Base-by-base conservation (phyloP, 495 filamentous ascomycete genomes). In the Trichodelitschia bisporula region DNA sequence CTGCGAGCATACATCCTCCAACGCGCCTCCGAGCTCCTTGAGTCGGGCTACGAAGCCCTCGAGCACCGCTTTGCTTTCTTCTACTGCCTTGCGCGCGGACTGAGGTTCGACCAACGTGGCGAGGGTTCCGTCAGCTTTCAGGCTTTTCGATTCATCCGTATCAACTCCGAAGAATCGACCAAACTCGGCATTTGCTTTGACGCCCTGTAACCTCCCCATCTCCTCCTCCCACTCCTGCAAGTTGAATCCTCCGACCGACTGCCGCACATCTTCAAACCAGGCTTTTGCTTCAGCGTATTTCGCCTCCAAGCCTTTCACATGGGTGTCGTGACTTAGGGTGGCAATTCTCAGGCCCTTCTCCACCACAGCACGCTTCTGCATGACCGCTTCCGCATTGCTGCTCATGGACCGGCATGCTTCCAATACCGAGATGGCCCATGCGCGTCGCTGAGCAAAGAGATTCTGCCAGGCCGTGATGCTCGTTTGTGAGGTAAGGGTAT, bases 381-480 rank as follows among this genome's bases (percentile, higher is more conserved):
- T 62, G 31, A 62, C 50, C 26, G 61, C 50, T 15, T 55, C 53
- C 17, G 66, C 56, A 8, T 37, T 45, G 29, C 57, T 51, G 19
- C 71, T 64, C 48, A 73, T 66, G 3, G 50, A 47, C 14, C 50
- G 48, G 39, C 72, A 78, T 23, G 67, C 63, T 13, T 66, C 63
- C 2, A 70, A 57, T n/a, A 82, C 46, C 19, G 58, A 56, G 21
- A 64, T 38, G n/a, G 77, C 68, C 83, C 83, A 93, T 21, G 55
- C 60, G 32, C 64, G 61, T 17, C 80, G 65, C 15, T 66, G 56
- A 44, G 66, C 66, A 51, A 77, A 89, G 6, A 91, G 56, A 35
- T 69, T 66, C 43, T 75, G 74, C 77, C 80, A 91, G 61, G 74
- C 90, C 47, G 36, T 78, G 69, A 34, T 69, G 72, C 30, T 72